Percentiles rank a stretch among this genome's conserved stretches.
Evolutionary conservation across 176 grass and related monocot species (phyloP).

Genomic region (Oryza longistaminata): DNA sequence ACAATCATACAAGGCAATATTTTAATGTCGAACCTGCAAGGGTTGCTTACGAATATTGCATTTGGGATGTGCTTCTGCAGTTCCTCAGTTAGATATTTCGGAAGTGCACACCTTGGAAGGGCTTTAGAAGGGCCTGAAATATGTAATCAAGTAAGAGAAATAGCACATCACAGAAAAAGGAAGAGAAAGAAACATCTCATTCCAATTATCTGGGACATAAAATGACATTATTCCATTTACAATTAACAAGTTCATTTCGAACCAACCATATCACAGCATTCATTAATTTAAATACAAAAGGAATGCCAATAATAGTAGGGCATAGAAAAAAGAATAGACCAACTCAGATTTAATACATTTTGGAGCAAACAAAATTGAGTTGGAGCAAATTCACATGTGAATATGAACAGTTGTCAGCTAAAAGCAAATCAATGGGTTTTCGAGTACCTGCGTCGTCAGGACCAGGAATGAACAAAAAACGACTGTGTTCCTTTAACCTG

Average conservation of each 20-base stretch:
- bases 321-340: conserved; percentile 6
- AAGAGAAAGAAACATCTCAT: conserved; percentile 19
- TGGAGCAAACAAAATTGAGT: conserved; percentile 3
- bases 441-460: conserved; percentile 88
- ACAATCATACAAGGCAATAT: neutral
- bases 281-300: conserved; percentile 28
- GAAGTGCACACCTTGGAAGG: conserved; percentile 89
- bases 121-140: conserved; percentile 86
- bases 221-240: neutral
- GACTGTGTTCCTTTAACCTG: conserved; percentile 78
- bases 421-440: conserved; percentile 19
- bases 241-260: conserved; percentile 3
- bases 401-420: conserved; percentile 22
- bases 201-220: neutral
- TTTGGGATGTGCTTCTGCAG: conserved; percentile 84
- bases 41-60: conserved; percentile 95
- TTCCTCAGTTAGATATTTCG: conserved; percentile 89
- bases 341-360: conserved; percentile 7
- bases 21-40: conserved; percentile 80
- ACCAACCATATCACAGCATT: conserved; percentile 18
- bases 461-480: conserved; percentile 89
- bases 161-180: neutral
- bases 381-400: neutral
- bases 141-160: conserved; percentile 22
- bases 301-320: neutral